Base-by-base conservation (phyloP, 169 alveolate species). In the Ichthyophthirius multifiliis region DNA sequence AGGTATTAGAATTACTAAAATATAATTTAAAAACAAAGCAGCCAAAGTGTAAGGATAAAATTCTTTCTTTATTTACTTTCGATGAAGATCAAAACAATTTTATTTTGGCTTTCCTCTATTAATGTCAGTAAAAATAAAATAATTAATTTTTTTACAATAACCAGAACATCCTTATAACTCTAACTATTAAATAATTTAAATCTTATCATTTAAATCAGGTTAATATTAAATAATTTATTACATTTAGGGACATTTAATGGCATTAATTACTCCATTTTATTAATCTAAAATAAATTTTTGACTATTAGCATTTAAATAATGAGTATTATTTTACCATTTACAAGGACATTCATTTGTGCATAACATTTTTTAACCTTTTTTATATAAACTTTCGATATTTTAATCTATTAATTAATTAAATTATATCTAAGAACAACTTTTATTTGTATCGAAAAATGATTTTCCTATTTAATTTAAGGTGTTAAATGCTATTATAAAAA, bases 301-400 rank as follows among this genome's bases (percentile, higher is more conserved):
- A 20, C 43, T 34, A 55, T 55, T 55, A 34, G 23, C 13, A 27
- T 7, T 55, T 27, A 27, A 55, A 18, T 13, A 27, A 27, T 55
- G 43, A 1, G 71, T 55, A 0, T 16, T 55, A 27, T 55, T 55
- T 23, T 55, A 9, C 71, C 71, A 55, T 5, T 55, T 55, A 27
- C 71, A 55, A 55, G 71, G 71, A 27, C 71, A 55, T 23, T 55
- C 12, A 3, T 16, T 3, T 84, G 13, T 87, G 78, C 76, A 90
- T n/a, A n/a, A n/a, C n/a, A n/a, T n/a, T n/a, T n/a, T n/a, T n/a
- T n/a, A n/a, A n/a, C n/a, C n/a, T n/a, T n/a, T n/a, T n/a, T n/a
- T n/a, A n/a, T n/a, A n/a, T n/a, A n/a, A n/a, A n/a, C n/a, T n/a
- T n/a, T n/a, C n/a, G n/a, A n/a, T n/a, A n/a, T n/a, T n/a, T n/a